Conservation (phyloP, 139 green algal species). For the Micractinium sp. region DNA sequence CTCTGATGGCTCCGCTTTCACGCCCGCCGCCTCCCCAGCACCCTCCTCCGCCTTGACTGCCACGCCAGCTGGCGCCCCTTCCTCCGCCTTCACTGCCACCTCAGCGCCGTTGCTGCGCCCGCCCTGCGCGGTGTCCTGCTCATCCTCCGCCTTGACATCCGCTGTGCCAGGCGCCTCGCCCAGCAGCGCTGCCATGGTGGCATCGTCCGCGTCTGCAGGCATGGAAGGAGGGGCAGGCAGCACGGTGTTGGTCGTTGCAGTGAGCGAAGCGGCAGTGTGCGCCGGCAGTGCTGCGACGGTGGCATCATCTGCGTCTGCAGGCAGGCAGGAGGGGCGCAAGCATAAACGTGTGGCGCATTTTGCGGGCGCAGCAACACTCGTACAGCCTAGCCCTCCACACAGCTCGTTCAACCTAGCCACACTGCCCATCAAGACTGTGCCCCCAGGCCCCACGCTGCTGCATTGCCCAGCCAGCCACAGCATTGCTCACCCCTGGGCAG, state of each 20-base stretch:
- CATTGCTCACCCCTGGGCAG: slow-evolving; percentile 44
- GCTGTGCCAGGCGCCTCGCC: slow-evolving; percentile 2
- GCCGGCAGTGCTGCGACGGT: too few relatives aligned
- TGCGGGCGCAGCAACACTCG: too few relatives aligned
- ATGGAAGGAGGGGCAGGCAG: not conserved
- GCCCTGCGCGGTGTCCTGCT: slow-evolving; percentile 17
- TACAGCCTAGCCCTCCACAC: too few relatives aligned
- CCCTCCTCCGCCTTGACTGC: not conserved
- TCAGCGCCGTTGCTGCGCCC: not conserved
- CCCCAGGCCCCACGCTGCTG: not conserved
- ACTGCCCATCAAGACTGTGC: not conserved
- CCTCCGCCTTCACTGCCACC: not conserved
- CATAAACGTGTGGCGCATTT: not conserved
- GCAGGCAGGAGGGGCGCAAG: not conserved
- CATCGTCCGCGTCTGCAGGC: not conserved
- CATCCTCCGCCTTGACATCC: not conserved
- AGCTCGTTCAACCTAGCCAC: too few relatives aligned
- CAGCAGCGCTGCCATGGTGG: slow-evolving; percentile 36
- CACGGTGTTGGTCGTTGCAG: too few relatives aligned
- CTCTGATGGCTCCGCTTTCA: not conserved
- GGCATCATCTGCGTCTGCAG: too few relatives aligned
- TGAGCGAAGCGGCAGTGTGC: too few relatives aligned
- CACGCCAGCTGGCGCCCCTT: not conserved
- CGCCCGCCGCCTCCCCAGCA: not conserved
- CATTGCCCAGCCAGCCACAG: too few relatives aligned